A percentile compares a stretch with the other conserved stretches of the same genome.
These are phyloP conservation scores for Erysimum pusillum DNA, from an alignment of 441 rosid species.

Conservation along the genomic window DNA sequence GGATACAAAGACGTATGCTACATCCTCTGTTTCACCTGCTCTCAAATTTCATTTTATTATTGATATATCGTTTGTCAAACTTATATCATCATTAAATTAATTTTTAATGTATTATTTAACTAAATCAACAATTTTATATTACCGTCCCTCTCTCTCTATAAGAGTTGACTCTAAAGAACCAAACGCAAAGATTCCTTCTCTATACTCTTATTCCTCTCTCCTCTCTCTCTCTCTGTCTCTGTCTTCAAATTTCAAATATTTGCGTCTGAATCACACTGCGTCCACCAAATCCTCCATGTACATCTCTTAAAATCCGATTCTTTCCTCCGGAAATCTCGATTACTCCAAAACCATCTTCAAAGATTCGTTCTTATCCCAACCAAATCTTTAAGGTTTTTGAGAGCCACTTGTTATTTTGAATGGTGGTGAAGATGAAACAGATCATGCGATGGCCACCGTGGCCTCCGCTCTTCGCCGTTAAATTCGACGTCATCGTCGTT, in stretches of 20 bases:
- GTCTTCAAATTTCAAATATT: constrained; percentile 30
- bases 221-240: constrained; percentile 23
- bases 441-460: constrained; percentile 73
- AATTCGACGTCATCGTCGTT: constrained; percentile 55
- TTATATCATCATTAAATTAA: not conserved
- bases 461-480: constrained; percentile 60
- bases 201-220: not conserved
- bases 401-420: not conserved
- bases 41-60: not conserved
- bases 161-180: constrained; percentile 46
- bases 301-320: constrained; percentile 26
- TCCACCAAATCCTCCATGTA: constrained; percentile 42
- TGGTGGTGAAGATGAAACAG: constrained; percentile 63
- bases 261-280: constrained; percentile 32
- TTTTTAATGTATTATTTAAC: not conserved
- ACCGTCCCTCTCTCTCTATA: constrained; percentile 39
- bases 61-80: constrained; percentile 10
- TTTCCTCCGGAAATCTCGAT: constrained; percentile 21
- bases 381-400: not conserved
- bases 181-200: constrained; percentile 43
- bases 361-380: constrained; percentile 6
- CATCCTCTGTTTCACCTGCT: constrained; percentile 34
- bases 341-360: not conserved
- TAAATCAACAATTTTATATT: constrained; percentile 20
- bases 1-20: constrained; percentile 34